Evolutionary conservation across 2,329 filamentous ascomycete genomes (phyloP).

Genomic region (Neonectria coccinea): DNA sequence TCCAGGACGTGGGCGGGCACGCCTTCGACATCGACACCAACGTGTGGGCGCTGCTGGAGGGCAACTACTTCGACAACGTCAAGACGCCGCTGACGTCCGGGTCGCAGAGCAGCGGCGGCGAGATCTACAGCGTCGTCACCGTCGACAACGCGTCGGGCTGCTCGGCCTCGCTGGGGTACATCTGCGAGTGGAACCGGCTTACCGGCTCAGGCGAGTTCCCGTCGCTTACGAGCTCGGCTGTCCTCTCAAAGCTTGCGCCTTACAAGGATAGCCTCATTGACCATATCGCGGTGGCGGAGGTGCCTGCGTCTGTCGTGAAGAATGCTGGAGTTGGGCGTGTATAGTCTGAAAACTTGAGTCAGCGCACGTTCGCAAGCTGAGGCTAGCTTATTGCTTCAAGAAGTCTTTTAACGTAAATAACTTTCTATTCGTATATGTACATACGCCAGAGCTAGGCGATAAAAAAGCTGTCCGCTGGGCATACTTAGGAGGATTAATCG

Average conservation of each 20-base stretch:
- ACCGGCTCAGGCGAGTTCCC: conserved; percentile 23
- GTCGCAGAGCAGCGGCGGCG: conserved; percentile 31
- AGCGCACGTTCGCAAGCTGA: neutral
- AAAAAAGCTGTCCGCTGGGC: too few relatives aligned
- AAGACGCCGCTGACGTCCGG: conserved; percentile 45
- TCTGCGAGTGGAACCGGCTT: conserved; percentile 23
- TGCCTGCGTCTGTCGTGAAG: conserved; percentile 20
- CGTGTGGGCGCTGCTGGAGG: conserved; percentile 63
- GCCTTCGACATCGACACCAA: conserved; percentile 63
- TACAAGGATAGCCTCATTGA: conserved; percentile 25
- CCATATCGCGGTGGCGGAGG: conserved; percentile 27
- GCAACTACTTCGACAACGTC: conserved; percentile 68
- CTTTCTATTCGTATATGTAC: too few relatives aligned
- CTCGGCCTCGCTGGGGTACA: conserved; percentile 2
- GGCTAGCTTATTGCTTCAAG: neutral
- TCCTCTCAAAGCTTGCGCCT: conserved; percentile 19
- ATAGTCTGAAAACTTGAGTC: neutral
- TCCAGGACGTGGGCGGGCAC: conserved; percentile 61
- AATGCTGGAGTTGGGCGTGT: conserved; percentile 29
- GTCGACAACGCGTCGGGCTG: conserved; percentile 35
- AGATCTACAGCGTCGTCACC: conserved; percentile 43
- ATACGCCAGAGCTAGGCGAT: too few relatives aligned
- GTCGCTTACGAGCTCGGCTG: conserved; percentile 19
- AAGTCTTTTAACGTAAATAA: too few relatives aligned
- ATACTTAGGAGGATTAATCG: too few relatives aligned